These are phyloP conservation scores for Diaporthe ampelina DNA, from an alignment of 2,329 filamentous ascomycete species.

Conservation along the genomic window DNA sequence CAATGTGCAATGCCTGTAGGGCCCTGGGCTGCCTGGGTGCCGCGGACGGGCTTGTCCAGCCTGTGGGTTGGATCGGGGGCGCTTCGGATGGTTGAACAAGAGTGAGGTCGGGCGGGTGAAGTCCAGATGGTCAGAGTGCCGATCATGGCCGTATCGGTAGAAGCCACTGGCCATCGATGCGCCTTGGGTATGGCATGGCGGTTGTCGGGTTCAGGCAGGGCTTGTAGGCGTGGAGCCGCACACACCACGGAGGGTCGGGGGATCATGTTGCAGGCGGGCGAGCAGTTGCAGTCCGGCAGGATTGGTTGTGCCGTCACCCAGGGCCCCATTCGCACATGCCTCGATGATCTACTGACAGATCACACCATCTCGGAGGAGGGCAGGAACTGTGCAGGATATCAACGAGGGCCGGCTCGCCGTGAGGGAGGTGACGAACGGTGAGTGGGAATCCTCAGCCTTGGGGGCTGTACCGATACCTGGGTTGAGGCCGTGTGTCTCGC, in stretches of 20 bases:
- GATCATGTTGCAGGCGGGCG: neutral
- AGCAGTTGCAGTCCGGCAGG: neutral
- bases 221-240: constrained; percentile 14
- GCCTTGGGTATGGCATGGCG: constrained; percentile 7
- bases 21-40: neutral
- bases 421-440: constrained; percentile 1
- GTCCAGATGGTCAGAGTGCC: constrained; percentile 7
- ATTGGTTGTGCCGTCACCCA: neutral
- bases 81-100: neutral
- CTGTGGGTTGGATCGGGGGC: constrained; percentile 16
- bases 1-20: constrained; percentile 1
- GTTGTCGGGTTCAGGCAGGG: constrained; percentile 12
- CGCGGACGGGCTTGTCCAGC: neutral
- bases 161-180: constrained; percentile 23
- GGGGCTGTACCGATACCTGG: constrained; percentile 23
- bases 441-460: neutral
- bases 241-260: neutral
- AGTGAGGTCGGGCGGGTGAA: constrained; percentile 26
- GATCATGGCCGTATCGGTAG: constrained; percentile 32
- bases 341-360: constrained; percentile 30
- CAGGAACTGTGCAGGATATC: constrained; percentile 12
- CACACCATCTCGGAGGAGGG: constrained; percentile 24
- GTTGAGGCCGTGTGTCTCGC: constrained; percentile 1
- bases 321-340: constrained; percentile 27
- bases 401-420: constrained; percentile 23